Percentiles rank a stretch among this genome's conserved stretches.
Evolutionary conservation across 1,284 basidiomycete genomes (phyloP).

Genomic region (Paramarasmius palmivorus): DNA sequence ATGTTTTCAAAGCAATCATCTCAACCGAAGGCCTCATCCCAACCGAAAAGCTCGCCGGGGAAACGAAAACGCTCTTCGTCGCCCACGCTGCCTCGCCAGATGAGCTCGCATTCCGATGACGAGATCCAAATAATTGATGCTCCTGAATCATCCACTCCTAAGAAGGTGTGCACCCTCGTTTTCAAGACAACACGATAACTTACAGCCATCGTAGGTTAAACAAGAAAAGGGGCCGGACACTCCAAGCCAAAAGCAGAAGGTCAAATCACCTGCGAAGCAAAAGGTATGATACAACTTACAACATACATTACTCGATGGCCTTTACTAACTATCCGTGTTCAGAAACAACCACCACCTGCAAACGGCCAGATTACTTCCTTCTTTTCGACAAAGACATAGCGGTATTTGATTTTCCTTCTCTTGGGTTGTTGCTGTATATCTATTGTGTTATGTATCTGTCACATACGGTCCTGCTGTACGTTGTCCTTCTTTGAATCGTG

Average conservation of each 20-base stretch:
- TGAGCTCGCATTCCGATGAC: background rate
- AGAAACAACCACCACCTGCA: background rate
- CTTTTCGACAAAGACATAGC: background rate
- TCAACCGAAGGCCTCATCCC: slow-evolving; percentile 17
- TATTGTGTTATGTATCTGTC: too few relatives aligned
- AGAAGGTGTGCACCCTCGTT: background rate
- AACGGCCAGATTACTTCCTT: slow-evolving; percentile 1
- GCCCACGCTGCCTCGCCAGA: background rate
- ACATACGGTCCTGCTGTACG: too few relatives aligned
- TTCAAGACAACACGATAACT: background rate
- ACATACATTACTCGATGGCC: background rate
- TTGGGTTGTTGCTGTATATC: background rate
- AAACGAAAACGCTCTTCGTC: slow-evolving; percentile 13
- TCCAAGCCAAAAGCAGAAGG: background rate
- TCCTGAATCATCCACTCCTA: background rate
- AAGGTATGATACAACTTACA: background rate
- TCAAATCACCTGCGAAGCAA: background rate
- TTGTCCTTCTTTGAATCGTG: too few relatives aligned
- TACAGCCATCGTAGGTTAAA: background rate
- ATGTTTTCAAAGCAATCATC: slow-evolving; percentile 76
- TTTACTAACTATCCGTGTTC: background rate
- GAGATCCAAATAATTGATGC: background rate
- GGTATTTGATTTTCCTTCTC: slow-evolving; percentile 7
- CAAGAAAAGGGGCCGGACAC: background rate
- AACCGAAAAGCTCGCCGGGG: background rate